Conservation (phyloP, 257 asterid species). For the Oldenlandia corymbosa region DNA sequence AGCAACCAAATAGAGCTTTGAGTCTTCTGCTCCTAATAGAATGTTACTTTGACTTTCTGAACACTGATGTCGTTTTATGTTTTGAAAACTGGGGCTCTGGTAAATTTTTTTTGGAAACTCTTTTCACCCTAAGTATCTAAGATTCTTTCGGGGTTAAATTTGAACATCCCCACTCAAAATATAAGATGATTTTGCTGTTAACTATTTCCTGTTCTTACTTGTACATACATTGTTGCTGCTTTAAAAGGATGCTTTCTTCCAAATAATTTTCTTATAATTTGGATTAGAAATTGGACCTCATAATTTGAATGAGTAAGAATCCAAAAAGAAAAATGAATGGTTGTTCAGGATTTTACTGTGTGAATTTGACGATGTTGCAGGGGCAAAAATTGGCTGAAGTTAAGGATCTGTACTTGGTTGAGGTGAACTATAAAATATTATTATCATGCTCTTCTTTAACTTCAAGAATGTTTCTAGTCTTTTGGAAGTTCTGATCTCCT, state of each 20-base stretch:
- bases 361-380: slow-evolving; percentile 37
- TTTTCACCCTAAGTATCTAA: neutral
- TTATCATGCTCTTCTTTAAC: neutral
- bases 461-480: neutral
- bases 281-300: neutral
- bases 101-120: neutral
- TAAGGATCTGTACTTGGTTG: slow-evolving; percentile 86
- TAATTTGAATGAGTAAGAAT: neutral
- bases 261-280: neutral
- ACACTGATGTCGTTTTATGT: neutral
- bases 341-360: slow-evolving; percentile 3
- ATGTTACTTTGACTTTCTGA: neutral
- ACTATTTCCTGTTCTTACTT: neutral
- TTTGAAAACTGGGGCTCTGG: neutral
- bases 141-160: neutral
- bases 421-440: slow-evolving; percentile 47
- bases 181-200: neutral
- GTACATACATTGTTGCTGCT: neutral
- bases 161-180: neutral
- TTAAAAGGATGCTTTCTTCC: neutral
- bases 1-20: neutral
- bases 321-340: neutral
- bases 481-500: neutral
- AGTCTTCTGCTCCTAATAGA: neutral
- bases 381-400: slow-evolving; percentile 87